Base-by-base conservation (phyloP, 768 basidiomycete species). In the Boletus fagicola region DNA sequence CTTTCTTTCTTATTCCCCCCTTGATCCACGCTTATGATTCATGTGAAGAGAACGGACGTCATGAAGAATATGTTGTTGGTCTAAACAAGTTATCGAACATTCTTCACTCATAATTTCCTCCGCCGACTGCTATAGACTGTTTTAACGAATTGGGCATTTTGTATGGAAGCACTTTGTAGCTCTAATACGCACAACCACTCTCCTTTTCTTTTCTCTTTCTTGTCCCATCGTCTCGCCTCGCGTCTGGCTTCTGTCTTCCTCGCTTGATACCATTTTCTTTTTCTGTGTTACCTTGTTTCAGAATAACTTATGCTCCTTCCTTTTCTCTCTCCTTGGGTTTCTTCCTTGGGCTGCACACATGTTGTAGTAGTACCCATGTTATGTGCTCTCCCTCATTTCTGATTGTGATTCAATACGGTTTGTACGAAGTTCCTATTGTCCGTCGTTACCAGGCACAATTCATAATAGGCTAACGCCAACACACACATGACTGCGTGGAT, bases 361-460 rank as follows among this genome's bases (percentile, higher is more conserved):
- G 65, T 51, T 28, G 68, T 68, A 65, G 53, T 61, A 67, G 68
- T 68, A 66, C 58, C 20, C 63, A 69, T 68, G 62, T 47, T 51
- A 53, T 65, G 63, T 59, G 64, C 55, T 24, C 12, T 47, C 8
- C 18, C 20, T 26, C 18, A 26, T 26, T 39, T 54, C 36, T 28
- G 50, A 33, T 43, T 20, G 31, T 36, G 39, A 13, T 39, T 36
- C n/a, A 22, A 24, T 26, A 18, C 38, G 30, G 0, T 8, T 38
- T 46, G 49, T 48, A 36, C 56, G 26, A 43, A n/a, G 18, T 13
- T 36, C 36, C 39, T 55, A 16, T 38, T 22, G 30, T 20, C 44
- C n/a, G 42, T 36, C 33, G 35, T 56, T 26, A 10, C 24, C 55
- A 56, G 54, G 54, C 40, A 43, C 55, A 33, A 28, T 52, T 59